Evolutionary conservation across 192 early-diverging fungal genomes (phyloP).

Genomic region (Anaeromyces robustus): DNA sequence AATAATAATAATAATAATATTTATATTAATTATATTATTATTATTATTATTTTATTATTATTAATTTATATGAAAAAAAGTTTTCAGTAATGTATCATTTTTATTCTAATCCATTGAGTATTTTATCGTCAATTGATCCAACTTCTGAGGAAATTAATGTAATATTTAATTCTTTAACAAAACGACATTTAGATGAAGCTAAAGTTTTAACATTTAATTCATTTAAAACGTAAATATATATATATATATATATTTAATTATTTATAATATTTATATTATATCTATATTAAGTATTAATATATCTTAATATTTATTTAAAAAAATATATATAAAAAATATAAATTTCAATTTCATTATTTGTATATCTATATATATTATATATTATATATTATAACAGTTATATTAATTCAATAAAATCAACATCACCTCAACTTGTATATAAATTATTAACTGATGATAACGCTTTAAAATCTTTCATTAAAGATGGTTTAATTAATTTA

Average conservation of each 20-base stretch:
- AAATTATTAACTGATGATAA: not conserved
- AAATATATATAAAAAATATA: too few relatives aligned
- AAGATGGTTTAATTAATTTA: not conserved
- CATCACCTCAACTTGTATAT: not conserved
- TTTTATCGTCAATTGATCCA: constrained; percentile 23
- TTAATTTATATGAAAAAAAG: too few relatives aligned
- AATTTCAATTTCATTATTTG: too few relatives aligned
- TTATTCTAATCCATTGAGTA: constrained; percentile 68
- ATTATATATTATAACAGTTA: not conserved
- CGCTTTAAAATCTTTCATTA: not conserved
- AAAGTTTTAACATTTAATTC: not conserved
- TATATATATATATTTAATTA: too few relatives aligned
- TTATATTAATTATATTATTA: too few relatives aligned
- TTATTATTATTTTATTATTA: too few relatives aligned
- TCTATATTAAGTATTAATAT: too few relatives aligned
- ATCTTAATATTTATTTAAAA: too few relatives aligned
- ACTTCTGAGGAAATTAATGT: constrained; percentile 4
- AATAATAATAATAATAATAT: not conserved
- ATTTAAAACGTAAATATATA: not conserved
- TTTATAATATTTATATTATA: too few relatives aligned
- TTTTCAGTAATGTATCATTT: constrained; percentile 77
- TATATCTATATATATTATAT: too few relatives aligned
- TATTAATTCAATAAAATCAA: not conserved
- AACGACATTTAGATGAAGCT: constrained; percentile 1
- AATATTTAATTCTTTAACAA: constrained; percentile 5